These are phyloP conservation scores for Acanthamoeba triangularis DNA, from an alignment of 208 protist species.

Conservation along the genomic window DNA sequence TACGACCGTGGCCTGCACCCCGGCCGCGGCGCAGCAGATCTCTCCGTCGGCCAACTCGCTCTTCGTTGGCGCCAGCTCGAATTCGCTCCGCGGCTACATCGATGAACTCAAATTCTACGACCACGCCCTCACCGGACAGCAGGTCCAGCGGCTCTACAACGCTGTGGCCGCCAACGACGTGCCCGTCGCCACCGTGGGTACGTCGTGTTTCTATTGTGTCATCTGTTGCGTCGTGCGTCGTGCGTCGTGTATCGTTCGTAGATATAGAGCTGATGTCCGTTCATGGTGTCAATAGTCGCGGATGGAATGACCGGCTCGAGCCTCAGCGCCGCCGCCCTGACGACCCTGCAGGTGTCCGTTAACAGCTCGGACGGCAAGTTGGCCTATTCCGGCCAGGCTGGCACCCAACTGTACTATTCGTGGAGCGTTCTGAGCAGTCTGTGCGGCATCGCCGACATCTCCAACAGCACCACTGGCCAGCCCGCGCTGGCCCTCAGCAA, in stretches of 20 bases:
- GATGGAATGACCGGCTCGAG: neutral
- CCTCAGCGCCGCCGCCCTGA: neutral
- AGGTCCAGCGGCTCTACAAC: neutral
- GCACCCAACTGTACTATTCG: neutral
- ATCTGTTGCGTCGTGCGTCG: no score
- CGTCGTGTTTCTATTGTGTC: no score
- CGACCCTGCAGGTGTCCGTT: neutral
- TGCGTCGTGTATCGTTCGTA: neutral
- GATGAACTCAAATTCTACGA: slow-evolving; percentile 44
- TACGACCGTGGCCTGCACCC: neutral
- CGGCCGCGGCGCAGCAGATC: neutral
- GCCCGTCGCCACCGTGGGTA: neutral
- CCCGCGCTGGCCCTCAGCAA: neutral
- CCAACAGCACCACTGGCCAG: neutral
- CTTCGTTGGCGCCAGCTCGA: neutral
- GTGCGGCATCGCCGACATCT: neutral
- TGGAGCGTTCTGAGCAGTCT: slow-evolving; percentile 7
- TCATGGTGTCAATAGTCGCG: neutral
- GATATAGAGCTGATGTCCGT: neutral
- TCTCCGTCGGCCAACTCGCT: neutral
- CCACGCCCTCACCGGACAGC: neutral
- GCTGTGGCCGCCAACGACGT: neutral
- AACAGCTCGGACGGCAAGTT: neutral
- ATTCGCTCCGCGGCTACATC: neutral
- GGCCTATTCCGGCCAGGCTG: neutral